These are phyloP conservation scores for Tolypocladium endophyticum DNA, from an alignment of 2,329 filamentous ascomycete species.

Conservation along the genomic window DNA sequence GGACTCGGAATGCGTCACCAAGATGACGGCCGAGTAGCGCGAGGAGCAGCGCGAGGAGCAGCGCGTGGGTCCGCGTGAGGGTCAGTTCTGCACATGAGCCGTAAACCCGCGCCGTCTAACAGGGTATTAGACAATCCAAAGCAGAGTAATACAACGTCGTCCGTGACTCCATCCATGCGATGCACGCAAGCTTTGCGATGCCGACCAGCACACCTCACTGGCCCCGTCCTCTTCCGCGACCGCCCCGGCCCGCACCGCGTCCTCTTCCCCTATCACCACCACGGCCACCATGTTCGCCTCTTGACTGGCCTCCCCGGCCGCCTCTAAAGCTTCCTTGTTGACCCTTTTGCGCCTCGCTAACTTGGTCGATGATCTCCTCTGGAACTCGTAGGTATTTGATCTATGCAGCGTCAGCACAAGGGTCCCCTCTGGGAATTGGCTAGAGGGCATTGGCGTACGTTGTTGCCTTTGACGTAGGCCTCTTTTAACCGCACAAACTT, in stretches of 20 bases:
- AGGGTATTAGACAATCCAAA: neutral
- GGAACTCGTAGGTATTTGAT: constrained; percentile 97
- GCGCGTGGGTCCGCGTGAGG: neutral
- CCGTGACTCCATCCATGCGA: neutral
- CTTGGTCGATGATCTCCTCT: constrained; percentile 90
- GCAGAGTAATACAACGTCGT: neutral
- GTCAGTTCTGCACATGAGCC: neutral
- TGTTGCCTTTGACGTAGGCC: constrained; percentile 95
- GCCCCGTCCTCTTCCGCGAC: constrained; percentile 22
- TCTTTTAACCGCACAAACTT: constrained; percentile 88
- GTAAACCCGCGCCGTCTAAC: neutral
- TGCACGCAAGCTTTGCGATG: neutral
- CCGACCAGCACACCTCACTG: constrained; percentile 12
- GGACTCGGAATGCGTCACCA: neutral
- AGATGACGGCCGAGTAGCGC: neutral
- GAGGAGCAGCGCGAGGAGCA: neutral
- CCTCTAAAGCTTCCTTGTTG: constrained; percentile 55
- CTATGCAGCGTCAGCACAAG: constrained; percentile 33
- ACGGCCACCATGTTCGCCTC: constrained; percentile 44
- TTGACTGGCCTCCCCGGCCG: constrained; percentile 48
- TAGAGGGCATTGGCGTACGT: constrained; percentile 48
- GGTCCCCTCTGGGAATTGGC: neutral
- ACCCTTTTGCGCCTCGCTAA: constrained; percentile 82
- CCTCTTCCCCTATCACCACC: constrained; percentile 33
- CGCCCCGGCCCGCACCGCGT: constrained; percentile 27